Conservation (phyloP, 768 basidiomycete species). For the Pisolithus sp. region DNA sequence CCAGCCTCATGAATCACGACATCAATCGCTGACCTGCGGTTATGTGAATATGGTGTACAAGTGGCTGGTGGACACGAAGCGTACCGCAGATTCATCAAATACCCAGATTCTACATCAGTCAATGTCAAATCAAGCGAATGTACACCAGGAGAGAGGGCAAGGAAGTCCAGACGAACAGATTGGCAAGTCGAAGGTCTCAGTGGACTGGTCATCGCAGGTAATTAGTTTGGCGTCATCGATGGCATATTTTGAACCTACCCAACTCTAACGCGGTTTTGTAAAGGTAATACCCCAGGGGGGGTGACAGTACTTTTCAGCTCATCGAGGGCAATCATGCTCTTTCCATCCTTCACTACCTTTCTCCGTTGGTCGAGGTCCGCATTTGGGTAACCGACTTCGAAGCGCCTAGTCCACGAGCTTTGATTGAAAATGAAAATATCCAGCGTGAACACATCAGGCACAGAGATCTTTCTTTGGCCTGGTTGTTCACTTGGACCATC, state of each 20-base stretch:
- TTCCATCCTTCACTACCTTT: constrained; percentile 26
- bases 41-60: constrained; percentile 1
- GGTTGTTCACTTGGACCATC: constrained; percentile 2
- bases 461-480: constrained; percentile 51
- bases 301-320: constrained; percentile 25
- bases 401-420: constrained; percentile 65
- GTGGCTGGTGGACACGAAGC: constrained; percentile 7
- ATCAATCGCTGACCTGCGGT: constrained; percentile 62
- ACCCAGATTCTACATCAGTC: constrained; percentile 69
- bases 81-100: constrained; percentile 68
- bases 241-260: constrained; percentile 46
- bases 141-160: constrained; percentile 74
- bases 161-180: constrained; percentile 79
- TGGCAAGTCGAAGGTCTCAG: constrained; percentile 78
- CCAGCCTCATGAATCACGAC: constrained; percentile 58
- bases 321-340: constrained; percentile 18
- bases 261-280: constrained; percentile 73
- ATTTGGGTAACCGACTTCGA: constrained; percentile 69
- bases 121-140: constrained; percentile 71
- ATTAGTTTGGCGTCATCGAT: constrained; percentile 2
- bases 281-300: constrained; percentile 59
- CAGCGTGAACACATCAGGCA: constrained; percentile 68
- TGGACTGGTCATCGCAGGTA: constrained; percentile 42
- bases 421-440: constrained; percentile 88
- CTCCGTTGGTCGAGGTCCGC: constrained; percentile 38